Evolutionary conservation across 495 filamentous ascomycete species (phyloP), one percentile per base, ranked within the genome.

Genomic region (Immersiella caudata): DNA sequence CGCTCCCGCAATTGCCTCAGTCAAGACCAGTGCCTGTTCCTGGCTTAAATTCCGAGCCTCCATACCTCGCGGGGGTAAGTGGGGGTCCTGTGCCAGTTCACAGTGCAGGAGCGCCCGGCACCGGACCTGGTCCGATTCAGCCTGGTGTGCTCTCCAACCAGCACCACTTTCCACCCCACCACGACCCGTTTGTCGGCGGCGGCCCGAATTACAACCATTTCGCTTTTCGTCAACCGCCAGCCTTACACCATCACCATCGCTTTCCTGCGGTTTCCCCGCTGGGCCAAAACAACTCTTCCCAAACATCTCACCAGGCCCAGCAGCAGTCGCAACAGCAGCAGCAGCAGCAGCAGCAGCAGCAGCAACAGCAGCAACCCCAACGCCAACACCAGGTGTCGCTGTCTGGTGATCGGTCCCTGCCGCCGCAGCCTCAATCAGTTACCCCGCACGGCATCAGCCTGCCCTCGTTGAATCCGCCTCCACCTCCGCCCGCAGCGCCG

Each of bases 91-190:
- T 57, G 54, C 54, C 54, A 27, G 57, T 22, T 35, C 57, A 25
- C 26, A 60, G 57, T 60, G 57, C 57, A 60, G 57, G 57, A 29
- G 57, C 57, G n/a, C 57, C 57, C 29, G 57, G 57, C 57, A n/a
- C 57, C 21, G 57, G 25, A 14, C 57, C 57, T 60, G 57, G 57
- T 25, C 57, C 57, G 9, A 60, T 60, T 60, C 57, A 60, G 29
- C 57, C 57, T 60, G 57, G 57, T 21, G 16, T 33, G 57, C 25
- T 60, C 22, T 27, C 22, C 22, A 57, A 21, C 54, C 54, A 22
- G 57, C 57, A 60, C 26, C 57, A 60, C 9, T 26, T 55, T 55
- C 24, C 52, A 55, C 52, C 52, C 52, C 52, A 55, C 52, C 52
- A 55, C 24, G 52, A 55, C 21, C 12, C 52, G 20, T 55, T 55